These are phyloP conservation scores for Pichia sp. DNA, from an alignment of 1,139 yeast genomes.

Conservation along the genomic window DNA sequence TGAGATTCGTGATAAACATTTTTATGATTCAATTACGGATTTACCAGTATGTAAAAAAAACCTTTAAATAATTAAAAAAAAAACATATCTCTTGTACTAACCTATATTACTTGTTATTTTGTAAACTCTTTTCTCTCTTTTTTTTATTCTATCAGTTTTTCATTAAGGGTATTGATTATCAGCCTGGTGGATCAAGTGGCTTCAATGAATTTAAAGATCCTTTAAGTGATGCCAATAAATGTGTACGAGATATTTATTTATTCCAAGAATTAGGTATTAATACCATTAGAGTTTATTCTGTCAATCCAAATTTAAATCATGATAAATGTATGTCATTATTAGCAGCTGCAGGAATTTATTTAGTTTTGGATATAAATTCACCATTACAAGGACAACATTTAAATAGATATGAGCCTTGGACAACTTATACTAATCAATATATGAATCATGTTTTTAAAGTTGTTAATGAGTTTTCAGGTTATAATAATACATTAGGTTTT, in stretches of 20 bases:
- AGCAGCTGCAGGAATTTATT: slow-evolving; percentile 87
- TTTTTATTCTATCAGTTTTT: slow-evolving; percentile 45
- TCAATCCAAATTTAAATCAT: slow-evolving; percentile 78
- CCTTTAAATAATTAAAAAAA: background rate
- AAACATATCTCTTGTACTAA: background rate
- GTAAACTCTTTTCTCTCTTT: background rate
- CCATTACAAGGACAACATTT: slow-evolving; percentile 73
- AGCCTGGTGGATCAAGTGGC: slow-evolving; percentile 67
- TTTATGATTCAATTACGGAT: slow-evolving; percentile 67
- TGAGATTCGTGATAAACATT: slow-evolving; percentile 58
- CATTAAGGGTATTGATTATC: slow-evolving; percentile 70
- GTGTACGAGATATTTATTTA: slow-evolving; percentile 69
- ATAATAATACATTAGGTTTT: slow-evolving; percentile 85
- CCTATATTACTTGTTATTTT: too few species aligned
- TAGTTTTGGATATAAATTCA: slow-evolving; percentile 85
- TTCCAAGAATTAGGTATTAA: slow-evolving; percentile 76
- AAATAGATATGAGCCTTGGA: slow-evolving; percentile 86
- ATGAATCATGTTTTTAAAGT: slow-evolving; percentile 72
- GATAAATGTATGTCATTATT: slow-evolving; percentile 87
- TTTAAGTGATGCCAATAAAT: slow-evolving; percentile 57
- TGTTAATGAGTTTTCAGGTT: slow-evolving; percentile 73
- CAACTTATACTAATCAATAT: slow-evolving; percentile 63
- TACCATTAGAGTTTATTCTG: slow-evolving; percentile 79
- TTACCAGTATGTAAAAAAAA: slow-evolving; percentile 54
- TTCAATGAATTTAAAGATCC: slow-evolving; percentile 55